Evolutionary conservation across 768 basidiomycete genomes (phyloP).

Genomic region (Trametes coccinea): DNA sequence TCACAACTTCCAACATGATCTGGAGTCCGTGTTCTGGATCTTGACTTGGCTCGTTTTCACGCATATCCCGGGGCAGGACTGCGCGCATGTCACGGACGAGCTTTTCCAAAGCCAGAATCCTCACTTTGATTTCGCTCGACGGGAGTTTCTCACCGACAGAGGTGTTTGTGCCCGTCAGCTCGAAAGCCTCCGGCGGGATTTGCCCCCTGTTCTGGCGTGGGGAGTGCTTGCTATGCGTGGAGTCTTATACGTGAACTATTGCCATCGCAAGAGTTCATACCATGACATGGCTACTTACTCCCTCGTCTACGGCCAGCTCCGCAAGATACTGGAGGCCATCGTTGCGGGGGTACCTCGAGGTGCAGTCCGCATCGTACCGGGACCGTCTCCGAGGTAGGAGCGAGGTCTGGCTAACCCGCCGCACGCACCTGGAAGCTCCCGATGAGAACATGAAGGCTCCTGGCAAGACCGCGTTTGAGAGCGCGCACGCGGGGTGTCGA

Average conservation of each 20-base stretch:
- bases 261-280: neutral
- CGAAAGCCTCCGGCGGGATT: neutral
- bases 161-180: neutral
- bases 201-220: neutral
- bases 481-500: no score
- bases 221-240: neutral
- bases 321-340: neutral
- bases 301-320: neutral
- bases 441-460: no score
- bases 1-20: slow-evolving; percentile 7
- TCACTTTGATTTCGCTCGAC: neutral
- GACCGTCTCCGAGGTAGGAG: no score
- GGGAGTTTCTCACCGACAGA: neutral
- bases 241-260: neutral
- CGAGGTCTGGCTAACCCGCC: no score
- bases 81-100: neutral
- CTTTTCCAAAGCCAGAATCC: neutral
- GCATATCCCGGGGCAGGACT: neutral
- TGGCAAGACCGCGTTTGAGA: no score
- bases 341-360: neutral
- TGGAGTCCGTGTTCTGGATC: slow-evolving; percentile 11
- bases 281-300: neutral
- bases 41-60: slow-evolving; percentile 3
- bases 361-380: neutral
- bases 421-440: no score